Conservation (phyloP, 306 rosid genomes). For the Prinsepia uniflora region DNA sequence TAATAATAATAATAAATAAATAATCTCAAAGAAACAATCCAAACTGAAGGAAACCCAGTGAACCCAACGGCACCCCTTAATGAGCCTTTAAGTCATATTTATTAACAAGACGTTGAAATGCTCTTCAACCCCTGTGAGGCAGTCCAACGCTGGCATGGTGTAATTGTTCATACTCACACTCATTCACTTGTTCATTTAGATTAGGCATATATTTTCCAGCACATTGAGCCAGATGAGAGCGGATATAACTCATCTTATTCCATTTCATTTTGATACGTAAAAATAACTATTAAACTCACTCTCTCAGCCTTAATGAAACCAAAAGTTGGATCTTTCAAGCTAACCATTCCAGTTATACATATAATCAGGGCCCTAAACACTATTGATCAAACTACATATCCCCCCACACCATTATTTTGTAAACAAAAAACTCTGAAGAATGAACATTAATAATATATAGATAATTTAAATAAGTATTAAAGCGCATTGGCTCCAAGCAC, state of each 20-base stretch:
- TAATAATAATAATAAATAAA: too few relatives aligned
- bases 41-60: conserved; percentile 3
- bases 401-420: background rate
- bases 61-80: background rate
- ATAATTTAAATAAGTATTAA: background rate
- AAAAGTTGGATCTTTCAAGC: background rate
- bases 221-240: background rate
- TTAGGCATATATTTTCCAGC: background rate
- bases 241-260: background rate
- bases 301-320: background rate
- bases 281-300: background rate
- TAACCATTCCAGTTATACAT: background rate
- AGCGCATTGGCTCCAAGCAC: background rate
- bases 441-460: background rate
- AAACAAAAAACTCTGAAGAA: background rate
- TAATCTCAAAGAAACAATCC: background rate
- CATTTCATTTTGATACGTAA: background rate
- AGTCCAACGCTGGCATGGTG: background rate
- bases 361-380: background rate
- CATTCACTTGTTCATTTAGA: background rate
- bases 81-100: background rate
- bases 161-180: background rate
- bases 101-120: background rate
- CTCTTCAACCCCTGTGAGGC: background rate
- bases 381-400: background rate